phyloP scores from a whole-genome alignment of 1,284 basidiomycete genomes.

The Melampsora larici-populina region DNA sequence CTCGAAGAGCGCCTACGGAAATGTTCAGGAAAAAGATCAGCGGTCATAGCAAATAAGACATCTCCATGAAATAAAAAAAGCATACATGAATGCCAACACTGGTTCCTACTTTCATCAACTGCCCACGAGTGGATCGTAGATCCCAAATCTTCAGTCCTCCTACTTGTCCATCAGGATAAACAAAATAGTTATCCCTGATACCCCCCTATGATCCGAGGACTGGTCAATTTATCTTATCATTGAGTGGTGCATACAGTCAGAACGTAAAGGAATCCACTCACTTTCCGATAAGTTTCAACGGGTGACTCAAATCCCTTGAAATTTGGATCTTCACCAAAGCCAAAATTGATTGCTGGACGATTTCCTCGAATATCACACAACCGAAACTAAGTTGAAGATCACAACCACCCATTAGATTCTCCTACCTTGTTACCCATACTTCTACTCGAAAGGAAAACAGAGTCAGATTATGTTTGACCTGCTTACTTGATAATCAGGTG shows the following conservation, averaged over 20 bases:
- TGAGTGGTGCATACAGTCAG: background rate
- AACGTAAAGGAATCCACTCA: background rate
- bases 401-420: background rate
- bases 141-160: constrained; percentile 31
- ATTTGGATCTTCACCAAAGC: background rate
- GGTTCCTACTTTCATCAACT: background rate
- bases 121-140: constrained; percentile 8
- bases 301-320: background rate
- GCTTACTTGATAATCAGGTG: background rate
- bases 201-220: constrained; percentile 7
- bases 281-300: constrained; percentile 16
- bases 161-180: constrained; percentile 17
- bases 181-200: constrained; percentile 27
- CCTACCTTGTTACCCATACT: no score
- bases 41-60: background rate
- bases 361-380: constrained; percentile 34
- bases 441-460: background rate
- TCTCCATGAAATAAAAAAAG: background rate
- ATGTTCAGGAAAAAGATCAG: background rate
- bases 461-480: constrained; percentile 3
- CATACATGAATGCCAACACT: background rate
- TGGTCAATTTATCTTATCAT: background rate
- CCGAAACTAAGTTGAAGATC: constrained; percentile 14
- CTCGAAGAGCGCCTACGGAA: background rate
- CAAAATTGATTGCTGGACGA: constrained; percentile 27